Conservation (phyloP, 2,329 filamentous ascomycete species). For the Tolypocladium album region DNA sequence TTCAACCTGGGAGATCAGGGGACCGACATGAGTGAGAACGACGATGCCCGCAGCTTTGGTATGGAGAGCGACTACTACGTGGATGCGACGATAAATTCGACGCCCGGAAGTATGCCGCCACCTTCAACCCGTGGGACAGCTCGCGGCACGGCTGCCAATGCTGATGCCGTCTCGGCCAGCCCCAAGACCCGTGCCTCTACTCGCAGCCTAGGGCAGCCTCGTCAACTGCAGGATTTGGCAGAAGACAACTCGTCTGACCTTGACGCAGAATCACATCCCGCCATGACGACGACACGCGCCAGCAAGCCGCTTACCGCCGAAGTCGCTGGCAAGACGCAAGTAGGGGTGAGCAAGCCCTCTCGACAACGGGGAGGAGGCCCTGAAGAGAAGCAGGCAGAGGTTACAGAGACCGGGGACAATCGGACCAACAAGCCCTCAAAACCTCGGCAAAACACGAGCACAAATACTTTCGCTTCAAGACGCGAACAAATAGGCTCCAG, state of each 20-base stretch:
- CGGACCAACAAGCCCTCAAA: neutral
- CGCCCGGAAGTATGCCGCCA: constrained; percentile 7
- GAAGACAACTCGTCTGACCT: neutral
- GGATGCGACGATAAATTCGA: constrained; percentile 24
- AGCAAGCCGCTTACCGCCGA: neutral
- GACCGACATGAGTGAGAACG: constrained; percentile 13
- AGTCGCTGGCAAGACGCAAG: neutral
- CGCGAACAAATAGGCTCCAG: neutral
- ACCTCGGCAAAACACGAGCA: neutral
- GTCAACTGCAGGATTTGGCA: neutral
- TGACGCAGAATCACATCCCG: neutral
- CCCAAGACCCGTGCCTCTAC: neutral
- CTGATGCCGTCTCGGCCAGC: neutral
- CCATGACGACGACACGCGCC: neutral
- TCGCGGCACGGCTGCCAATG: neutral
- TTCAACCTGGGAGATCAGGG: neutral
- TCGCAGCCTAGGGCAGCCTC: neutral
- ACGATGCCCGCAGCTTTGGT: constrained; percentile 23
- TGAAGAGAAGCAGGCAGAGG: neutral
- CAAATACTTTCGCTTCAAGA: neutral
- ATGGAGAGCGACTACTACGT: constrained; percentile 24
- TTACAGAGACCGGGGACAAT: neutral
- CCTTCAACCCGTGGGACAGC: neutral
- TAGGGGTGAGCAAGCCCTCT: too few species aligned
- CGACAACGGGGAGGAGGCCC: neutral